Evolutionary conservation across 176 grass and related monocot species (phyloP).

Genomic region (Poa annua): DNA sequence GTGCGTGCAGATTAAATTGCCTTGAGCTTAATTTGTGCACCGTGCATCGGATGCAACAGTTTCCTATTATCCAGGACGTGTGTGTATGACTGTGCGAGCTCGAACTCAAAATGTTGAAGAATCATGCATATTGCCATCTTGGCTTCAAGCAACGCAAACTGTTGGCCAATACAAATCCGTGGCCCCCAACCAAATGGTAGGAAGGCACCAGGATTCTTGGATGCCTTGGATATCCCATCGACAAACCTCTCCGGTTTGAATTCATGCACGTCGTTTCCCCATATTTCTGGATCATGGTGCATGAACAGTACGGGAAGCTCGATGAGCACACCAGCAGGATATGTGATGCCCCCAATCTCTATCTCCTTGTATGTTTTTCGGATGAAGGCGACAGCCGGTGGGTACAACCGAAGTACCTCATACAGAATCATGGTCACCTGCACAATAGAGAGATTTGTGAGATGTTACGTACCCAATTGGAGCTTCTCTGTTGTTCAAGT

Average conservation of each 20-base stretch:
- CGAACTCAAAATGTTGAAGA: neutral
- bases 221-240: neutral
- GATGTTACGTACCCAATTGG: neutral
- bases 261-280: neutral
- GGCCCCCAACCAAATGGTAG: conserved; percentile 9
- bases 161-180: neutral
- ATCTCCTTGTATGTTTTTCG: conserved; percentile 9
- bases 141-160: neutral
- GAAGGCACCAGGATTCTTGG: conserved; percentile 3
- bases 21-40: neutral
- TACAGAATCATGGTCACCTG: conserved; percentile 10
- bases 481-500: neutral
- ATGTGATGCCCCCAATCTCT: neutral
- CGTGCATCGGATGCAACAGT: neutral
- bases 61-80: neutral
- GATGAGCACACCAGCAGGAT: neutral
- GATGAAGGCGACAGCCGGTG: conserved; percentile 4
- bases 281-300: conserved; percentile 5
- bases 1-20: neutral
- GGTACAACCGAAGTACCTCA: conserved; percentile 1
- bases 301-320: conserved; percentile 1
- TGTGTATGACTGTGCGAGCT: neutral
- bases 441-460: neutral
- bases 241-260: neutral
- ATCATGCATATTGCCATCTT: neutral